Percentiles rank a stretch among this genome's conserved stretches.
Conservation (phyloP, 2,329 filamentous ascomycete species). For the Calonectria pseudoturangicola region DNA sequence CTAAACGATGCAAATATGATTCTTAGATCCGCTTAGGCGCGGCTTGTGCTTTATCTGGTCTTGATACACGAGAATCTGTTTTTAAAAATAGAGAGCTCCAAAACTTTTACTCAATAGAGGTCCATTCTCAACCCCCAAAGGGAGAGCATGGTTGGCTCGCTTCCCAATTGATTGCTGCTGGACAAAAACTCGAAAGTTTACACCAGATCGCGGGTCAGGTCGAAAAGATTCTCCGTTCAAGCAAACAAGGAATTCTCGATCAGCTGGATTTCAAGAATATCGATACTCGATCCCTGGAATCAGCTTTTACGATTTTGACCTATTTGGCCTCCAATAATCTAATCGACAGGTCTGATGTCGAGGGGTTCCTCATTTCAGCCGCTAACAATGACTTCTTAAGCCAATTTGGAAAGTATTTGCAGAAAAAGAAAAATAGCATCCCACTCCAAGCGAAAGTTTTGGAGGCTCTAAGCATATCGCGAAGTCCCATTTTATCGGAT, state of each 20-base stretch:
- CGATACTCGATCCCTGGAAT: neutral
- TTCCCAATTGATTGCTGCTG: neutral
- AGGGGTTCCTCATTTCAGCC: neutral
- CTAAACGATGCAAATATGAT: neutral
- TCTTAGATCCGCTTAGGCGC: neutral
- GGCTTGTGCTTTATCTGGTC: neutral
- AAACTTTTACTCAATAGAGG: neutral
- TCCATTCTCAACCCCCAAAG: neutral
- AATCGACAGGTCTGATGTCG: neutral
- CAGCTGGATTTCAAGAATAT: neutral
- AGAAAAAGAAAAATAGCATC: neutral
- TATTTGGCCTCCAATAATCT: neutral
- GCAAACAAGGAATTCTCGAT: too few relatives aligned
- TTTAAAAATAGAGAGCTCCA: neutral
- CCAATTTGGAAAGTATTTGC: neutral
- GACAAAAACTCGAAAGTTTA: neutral
- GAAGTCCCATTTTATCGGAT: too few relatives aligned
- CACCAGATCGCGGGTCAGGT: neutral
- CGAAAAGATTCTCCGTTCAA: neutral
- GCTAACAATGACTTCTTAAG: neutral
- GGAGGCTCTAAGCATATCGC: too few relatives aligned
- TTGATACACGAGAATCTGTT: neutral
- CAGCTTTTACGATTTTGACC: neutral
- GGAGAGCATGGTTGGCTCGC: neutral
- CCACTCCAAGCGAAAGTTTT: neutral